Percentiles rank a stretch among this genome's conserved stretches.
Conservation (phyloP, 345 rosid species). For the Ceriops tagal region DNA sequence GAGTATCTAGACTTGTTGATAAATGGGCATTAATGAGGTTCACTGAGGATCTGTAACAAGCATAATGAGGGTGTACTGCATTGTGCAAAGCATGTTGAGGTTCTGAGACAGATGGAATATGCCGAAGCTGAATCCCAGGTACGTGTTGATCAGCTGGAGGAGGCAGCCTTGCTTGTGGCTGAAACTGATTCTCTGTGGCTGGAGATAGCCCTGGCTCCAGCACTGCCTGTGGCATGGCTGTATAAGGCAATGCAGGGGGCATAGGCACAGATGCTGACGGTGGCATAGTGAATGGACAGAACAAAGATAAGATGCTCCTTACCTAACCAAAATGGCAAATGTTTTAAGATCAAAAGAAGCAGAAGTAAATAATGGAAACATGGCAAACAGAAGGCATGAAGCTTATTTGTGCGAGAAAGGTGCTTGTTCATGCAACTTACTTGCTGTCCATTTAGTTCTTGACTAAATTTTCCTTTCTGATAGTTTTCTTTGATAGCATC, state of each 20-base stretch:
- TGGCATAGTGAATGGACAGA: constrained; percentile 36
- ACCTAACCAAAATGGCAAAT: constrained; percentile 33
- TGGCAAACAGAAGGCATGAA: too few relatives aligned
- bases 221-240: constrained; percentile 9
- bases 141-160: constrained; percentile 4
- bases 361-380: constrained; percentile 3
- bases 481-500: constrained; percentile 40
- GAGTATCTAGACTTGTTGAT: not conserved
- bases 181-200: constrained; percentile 24
- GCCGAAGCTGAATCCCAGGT: constrained; percentile 8
- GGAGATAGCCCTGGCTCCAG: constrained; percentile 5
- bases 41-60: constrained; percentile 11
- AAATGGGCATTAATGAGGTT: constrained; percentile 3
- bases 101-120: constrained; percentile 5
- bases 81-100: constrained; percentile 9
- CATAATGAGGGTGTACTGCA: constrained; percentile 6
- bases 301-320: constrained; percentile 33
- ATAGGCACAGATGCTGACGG: constrained; percentile 19
- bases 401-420: not conserved
- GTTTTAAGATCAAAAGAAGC: not conserved
- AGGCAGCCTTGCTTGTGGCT: constrained; percentile 16
- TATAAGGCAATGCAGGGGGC: constrained; percentile 23
- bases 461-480: constrained; percentile 41
- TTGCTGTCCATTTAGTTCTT: constrained; percentile 44
- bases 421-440: constrained; percentile 20